A percentile compares a stretch with the other conserved stretches of the same genome.
These are phyloP conservation scores for Bremia lactucae DNA, from an alignment of 352 stramenopile genomes.

Conservation along the genomic window DNA sequence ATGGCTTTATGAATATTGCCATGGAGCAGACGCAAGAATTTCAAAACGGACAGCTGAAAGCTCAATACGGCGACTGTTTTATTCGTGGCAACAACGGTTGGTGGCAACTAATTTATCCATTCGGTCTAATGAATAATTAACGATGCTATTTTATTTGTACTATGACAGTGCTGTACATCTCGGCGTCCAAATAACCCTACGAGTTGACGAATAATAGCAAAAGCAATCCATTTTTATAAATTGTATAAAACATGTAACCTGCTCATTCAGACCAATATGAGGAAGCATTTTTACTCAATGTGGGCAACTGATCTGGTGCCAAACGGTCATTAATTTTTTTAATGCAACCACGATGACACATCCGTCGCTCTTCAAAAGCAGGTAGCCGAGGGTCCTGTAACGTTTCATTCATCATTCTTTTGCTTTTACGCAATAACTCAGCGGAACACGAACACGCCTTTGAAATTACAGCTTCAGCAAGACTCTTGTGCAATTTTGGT, in stretches of 20 bases:
- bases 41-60: slow-evolving; percentile 97
- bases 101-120: slow-evolving; percentile 11
- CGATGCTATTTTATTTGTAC: neutral
- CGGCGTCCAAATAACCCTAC: slow-evolving; percentile 65
- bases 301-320: slow-evolving; percentile 24
- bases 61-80: slow-evolving; percentile 99
- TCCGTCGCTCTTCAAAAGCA: slow-evolving; percentile 37
- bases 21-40: slow-evolving; percentile 99
- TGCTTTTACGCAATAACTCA: neutral
- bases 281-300: slow-evolving; percentile 34
- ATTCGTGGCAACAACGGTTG: slow-evolving; percentile 99
- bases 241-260: neutral
- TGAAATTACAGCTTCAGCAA: slow-evolving; percentile 30
- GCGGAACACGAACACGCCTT: slow-evolving; percentile 32
- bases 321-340: slow-evolving; percentile 44
- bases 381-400: slow-evolving; percentile 1
- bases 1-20: slow-evolving; percentile 99
- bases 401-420: neutral
- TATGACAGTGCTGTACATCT: slow-evolving; percentile 72
- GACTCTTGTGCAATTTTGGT: slow-evolving; percentile 35
- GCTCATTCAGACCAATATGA: slow-evolving; percentile 41
- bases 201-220: too few relatives aligned
- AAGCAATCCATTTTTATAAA: neutral
- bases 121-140: too few relatives aligned
- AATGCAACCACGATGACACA: slow-evolving; percentile 55